Evolutionary conservation across 192 early-diverging fungal species (phyloP).

Genomic region (Pilobolus umbonatus): DNA sequence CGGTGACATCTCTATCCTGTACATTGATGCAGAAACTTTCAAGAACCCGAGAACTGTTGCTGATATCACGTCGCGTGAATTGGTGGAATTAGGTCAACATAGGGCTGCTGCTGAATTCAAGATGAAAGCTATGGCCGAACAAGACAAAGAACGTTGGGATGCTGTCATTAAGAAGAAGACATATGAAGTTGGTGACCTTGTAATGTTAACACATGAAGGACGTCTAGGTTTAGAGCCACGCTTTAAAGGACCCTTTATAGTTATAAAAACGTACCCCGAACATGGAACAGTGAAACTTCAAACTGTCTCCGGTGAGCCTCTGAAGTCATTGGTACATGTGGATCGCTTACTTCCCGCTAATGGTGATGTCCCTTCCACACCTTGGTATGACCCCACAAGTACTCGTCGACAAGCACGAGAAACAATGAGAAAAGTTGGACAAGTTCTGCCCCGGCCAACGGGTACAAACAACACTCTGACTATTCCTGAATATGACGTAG

Average conservation of each 20-base stretch:
- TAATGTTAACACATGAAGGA: background rate
- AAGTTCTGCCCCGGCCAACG: too few relatives aligned
- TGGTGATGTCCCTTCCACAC: background rate
- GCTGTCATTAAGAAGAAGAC: slow-evolving; percentile 1
- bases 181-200: slow-evolving; percentile 11
- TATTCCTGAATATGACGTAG: too few relatives aligned
- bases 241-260: slow-evolving; percentile 5
- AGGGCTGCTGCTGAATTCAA: slow-evolving; percentile 2
- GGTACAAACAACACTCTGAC: too few relatives aligned
- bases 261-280: background rate
- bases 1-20: slow-evolving; percentile 8
- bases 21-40: slow-evolving; percentile 5
- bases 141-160: slow-evolving; percentile 13
- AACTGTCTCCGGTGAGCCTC: slow-evolving; percentile 2
- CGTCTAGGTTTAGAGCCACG: slow-evolving; percentile 5
- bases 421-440: too few relatives aligned
- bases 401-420: too few relatives aligned
- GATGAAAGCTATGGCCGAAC: background rate
- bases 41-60: background rate
- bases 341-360: background rate
- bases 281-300: background rate
- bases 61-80: background rate
- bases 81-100: background rate
- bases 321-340: background rate
- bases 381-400: slow-evolving; percentile 3